Evolutionary conservation across 257 asterid species (phyloP), one percentile per base, ranked within the genome.

Genomic region (Solanum pinnatisectum): DNA sequence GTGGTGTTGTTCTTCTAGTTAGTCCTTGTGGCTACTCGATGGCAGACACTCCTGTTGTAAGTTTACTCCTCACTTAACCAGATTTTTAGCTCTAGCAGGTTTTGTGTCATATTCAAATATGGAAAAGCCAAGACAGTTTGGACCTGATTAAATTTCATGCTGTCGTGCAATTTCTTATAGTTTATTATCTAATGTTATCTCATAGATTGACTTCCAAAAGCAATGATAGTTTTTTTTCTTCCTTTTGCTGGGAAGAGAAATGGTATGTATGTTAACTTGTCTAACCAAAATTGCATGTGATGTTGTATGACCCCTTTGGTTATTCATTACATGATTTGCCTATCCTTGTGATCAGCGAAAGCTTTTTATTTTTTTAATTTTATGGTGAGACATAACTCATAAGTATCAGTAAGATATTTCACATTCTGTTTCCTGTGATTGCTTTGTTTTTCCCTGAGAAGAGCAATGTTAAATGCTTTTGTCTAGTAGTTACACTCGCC

Each of bases 11-110:
- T 88, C 96, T 97, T 88, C 89, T 97, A 63, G 95, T 97, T 87
- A 96, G 99, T 92, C 95, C 98, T 67, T 96, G 98, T 92, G 99
- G 99, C 92, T 97, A 94, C 93, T 96, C 98, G 22, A 87, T 91
- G 90, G 92, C 96, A 30, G 99, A 96, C 91, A 96, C 98, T 89
- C 99, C 99, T 46, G 93, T 92, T 83, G 99, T 97, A 96, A 96
- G 99, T 91, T 87, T 91, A 49, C 89, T 71, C 68, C 87, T 81
- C 9, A 11, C 87, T 71, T 7, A 16, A 68, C 82, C 49, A 14
- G 40, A 30, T 27, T 15, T 42, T 81, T 44, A 46, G 85, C n/a
- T 81, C 60, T 81, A 81, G 40, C 67, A 9, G 35, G 42, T 81
- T 44, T 79, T 46, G 18, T 46, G 67, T 44, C 68, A 81, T 49